Base-by-base conservation (phyloP, 441 rosid genomes). In the Pelargonium myrrhifolium region DNA sequence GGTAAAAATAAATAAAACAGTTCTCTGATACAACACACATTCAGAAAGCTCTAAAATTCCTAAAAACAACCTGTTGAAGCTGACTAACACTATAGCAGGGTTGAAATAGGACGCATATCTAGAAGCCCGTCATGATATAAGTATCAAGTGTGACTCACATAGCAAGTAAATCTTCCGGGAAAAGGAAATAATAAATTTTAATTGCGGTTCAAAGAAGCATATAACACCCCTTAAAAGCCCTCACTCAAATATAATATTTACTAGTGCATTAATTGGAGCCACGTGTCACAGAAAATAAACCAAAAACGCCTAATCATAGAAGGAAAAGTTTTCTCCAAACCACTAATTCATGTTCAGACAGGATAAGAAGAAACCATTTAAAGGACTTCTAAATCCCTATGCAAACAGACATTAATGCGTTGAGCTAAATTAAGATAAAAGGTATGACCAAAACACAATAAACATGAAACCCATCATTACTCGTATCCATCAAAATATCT, bases 401-500 rank as follows among this genome's bases (percentile, higher is more conserved):
- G 24, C 56, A 51, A 51, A 15, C 22, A 53, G 17, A 35, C 39
- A 22, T 60, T 26, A 24, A 24, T 26, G 39, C 37, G 7, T 24
- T 21, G 28, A 24, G 6, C 11, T 28, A 24, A 55, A 55, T 20
- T 55, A 20, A 55, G 61, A 18, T 7, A 22, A 12, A 24, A 53
- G 31, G 14, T 22, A 9, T 5, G 3, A 24, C 14, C 35, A 22
- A 4, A 9, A 12, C 12, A 9, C 63, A 22, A 60, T 60, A 60
- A 60, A 60, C 28, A 35, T 9, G 9, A 60, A 35, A 35, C 39
- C 39, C 37, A 35, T 15, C 8, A 4, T 11, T 60, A n/a, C 37
- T 26, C 18, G n/a, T 14, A 26, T 26, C 63, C 14, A 60, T 60
- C 63, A 60, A 60, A 60, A 24, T 60, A 60, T 26, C 39, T 60